Evolutionary conservation across 495 filamentous ascomycete species (phyloP), one percentile per base, ranked within the genome.

Genomic region (Hypoxylon lienhwacheense): DNA sequence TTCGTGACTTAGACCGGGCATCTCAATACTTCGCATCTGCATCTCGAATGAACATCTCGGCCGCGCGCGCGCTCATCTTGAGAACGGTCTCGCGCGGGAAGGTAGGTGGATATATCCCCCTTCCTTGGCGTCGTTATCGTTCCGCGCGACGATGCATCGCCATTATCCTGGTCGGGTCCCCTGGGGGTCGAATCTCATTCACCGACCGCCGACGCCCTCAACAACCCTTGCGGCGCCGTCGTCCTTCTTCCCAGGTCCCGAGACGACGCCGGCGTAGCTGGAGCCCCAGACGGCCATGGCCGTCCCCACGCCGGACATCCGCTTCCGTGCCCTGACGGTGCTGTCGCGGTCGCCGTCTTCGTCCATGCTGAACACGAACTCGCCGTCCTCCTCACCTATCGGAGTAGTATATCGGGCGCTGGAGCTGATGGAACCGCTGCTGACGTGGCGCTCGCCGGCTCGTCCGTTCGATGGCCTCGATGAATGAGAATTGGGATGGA

Each of bases 281-380:
- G 70, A 70, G 8, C 63, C 67, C 42, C 61, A 59, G 21, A 66
- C 57, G 6, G 66, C 36, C n/a, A 72, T 63, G 47, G 65, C 66
- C 2, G 63, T 56, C 26, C 61, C 53, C 7, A 63, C 67, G 7
- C 68, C 72, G 15, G 73, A 75, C 22, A 50, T 66, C 15, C 76
- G 66, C 63, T 78, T 78, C 39, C 66, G 54, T 12, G 70, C 68
- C 11, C 71, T 59, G 59, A 67, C 65, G 11, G 63, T 71, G 36
- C 67, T 70, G 20, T 81, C 73, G 2, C 68, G 66, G 1, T 83
- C 82, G 37, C 83, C 82, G 50, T 88, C 86, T 47, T 88, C 87
- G 59, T 90, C 87, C 86, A 91, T 89, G 25, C 78, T 83, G 53
- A 91, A 91, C n/a, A 90, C 86, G 40, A 88, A 78, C 19, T 88